A percentile compares a stretch with the other conserved stretches of the same genome.
These are phyloP conservation scores for Amanita exitialis DNA, from an alignment of 768 basidiomycete species.

Conservation along the genomic window DNA sequence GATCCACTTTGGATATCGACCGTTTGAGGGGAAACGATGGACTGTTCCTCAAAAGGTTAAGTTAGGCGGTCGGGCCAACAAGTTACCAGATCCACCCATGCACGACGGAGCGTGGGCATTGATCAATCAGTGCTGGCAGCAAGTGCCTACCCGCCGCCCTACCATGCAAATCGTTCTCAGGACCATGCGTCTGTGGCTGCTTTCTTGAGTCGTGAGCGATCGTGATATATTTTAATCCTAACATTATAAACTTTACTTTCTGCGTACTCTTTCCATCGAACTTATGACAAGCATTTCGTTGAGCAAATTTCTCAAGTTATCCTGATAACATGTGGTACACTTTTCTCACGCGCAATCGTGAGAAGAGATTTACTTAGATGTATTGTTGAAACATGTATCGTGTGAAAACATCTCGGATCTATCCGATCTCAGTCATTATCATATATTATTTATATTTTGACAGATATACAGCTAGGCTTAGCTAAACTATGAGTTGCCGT, in stretches of 20 bases:
- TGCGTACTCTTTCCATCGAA: neutral
- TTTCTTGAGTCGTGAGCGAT: neutral
- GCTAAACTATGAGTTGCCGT: no score
- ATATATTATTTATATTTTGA: no score
- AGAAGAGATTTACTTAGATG: no score
- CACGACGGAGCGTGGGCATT: neutral
- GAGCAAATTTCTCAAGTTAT: no score
- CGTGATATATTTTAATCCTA: neutral
- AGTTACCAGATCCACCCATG: neutral
- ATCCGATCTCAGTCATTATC: no score
- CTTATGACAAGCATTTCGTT: no score
- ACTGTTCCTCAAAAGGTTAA: neutral
- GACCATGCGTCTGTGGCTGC: neutral
- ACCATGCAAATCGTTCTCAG: neutral
- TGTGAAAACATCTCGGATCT: no score
- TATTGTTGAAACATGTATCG: no score
- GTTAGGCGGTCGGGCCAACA: neutral
- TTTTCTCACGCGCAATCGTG: no score
- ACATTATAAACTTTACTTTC: neutral
- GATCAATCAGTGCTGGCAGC: neutral
- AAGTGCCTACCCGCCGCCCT: neutral
- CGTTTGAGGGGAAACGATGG: neutral
- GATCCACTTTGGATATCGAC: neutral
- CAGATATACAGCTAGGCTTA: no score
- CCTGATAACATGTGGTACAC: no score